phyloP scores from a whole-genome alignment of 345 rosid genomes.

The Dipteronia sinensis region DNA sequence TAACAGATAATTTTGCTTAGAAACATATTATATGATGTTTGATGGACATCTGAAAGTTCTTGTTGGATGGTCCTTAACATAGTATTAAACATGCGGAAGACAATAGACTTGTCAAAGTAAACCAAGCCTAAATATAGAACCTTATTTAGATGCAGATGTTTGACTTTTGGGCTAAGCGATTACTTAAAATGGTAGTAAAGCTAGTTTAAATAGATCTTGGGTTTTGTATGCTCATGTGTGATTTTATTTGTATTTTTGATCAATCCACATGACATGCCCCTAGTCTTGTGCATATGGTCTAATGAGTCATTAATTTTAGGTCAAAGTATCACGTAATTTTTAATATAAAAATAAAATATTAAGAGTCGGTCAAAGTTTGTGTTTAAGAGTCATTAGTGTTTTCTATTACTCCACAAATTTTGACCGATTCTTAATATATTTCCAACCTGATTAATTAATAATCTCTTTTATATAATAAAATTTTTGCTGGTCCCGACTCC shows the following conservation, averaged over 20 bases:
- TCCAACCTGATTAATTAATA: too few species aligned
- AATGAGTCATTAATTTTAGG: not conserved
- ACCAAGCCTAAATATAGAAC: not conserved
- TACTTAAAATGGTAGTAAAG: not conserved
- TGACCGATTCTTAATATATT: too few species aligned
- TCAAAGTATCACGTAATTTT: not conserved
- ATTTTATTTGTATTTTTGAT: not conserved
- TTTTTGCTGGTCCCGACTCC: too few species aligned
- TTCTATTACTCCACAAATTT: not conserved
- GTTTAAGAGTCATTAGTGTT: not conserved
- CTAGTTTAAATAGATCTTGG: not conserved
- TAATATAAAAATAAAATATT: not conserved
- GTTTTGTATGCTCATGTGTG: not conserved
- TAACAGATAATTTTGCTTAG: conserved; percentile 4
- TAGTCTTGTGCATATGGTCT: not conserved
- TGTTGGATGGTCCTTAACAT: not conserved
- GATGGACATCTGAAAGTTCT: not conserved
- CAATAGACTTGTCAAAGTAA: not conserved
- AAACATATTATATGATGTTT: not conserved
- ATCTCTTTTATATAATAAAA: too few species aligned
- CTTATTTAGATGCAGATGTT: not conserved
- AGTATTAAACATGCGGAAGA: not conserved
- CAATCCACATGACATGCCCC: not conserved
- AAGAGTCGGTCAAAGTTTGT: not conserved
- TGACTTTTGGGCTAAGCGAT: not conserved